These are phyloP conservation scores for Nakaseomyces nivariensis DNA, from an alignment of 1,139 yeast genomes.

Conservation along the genomic window DNA sequence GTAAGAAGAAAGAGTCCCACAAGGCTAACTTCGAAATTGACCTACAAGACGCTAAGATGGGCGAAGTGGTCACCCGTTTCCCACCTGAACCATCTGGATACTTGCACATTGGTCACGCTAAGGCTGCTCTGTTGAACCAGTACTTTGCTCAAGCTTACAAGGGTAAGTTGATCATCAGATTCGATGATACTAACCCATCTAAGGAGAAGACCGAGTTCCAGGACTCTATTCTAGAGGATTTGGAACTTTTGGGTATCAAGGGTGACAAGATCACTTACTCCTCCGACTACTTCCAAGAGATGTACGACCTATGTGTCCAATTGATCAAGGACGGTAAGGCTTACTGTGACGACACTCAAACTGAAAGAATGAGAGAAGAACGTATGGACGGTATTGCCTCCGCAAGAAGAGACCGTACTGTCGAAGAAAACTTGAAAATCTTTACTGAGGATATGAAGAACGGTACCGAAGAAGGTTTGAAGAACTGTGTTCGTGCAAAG, in stretches of 20 bases:
- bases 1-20: slow-evolving; percentile 64
- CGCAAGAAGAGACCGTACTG: slow-evolving; percentile 77
- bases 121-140: slow-evolving; percentile 91
- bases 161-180: slow-evolving; percentile 89
- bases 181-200: slow-evolving; percentile 94
- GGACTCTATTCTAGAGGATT: slow-evolving; percentile 84
- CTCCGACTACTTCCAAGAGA: slow-evolving; percentile 80
- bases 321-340: slow-evolving; percentile 93
- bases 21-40: slow-evolving; percentile 92
- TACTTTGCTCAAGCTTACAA: slow-evolving; percentile 90
- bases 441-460: slow-evolving; percentile 86
- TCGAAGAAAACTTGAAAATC: slow-evolving; percentile 78
- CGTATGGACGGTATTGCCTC: slow-evolving; percentile 94
- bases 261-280: slow-evolving; percentile 83
- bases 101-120: slow-evolving; percentile 93
- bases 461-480: slow-evolving; percentile 83
- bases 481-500: slow-evolving; percentile 90
- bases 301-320: slow-evolving; percentile 77
- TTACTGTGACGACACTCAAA: slow-evolving; percentile 91
- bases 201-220: slow-evolving; percentile 91
- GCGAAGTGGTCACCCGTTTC: slow-evolving; percentile 94
- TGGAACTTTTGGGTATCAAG: slow-evolving; percentile 77
- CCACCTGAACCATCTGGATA: slow-evolving; percentile 87
- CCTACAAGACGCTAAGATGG: slow-evolving; percentile 79
- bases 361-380: slow-evolving; percentile 93